These are phyloP conservation scores for Hypoxylon cercidicola DNA, from an alignment of 495 filamentous ascomycete species.

Conservation along the genomic window DNA sequence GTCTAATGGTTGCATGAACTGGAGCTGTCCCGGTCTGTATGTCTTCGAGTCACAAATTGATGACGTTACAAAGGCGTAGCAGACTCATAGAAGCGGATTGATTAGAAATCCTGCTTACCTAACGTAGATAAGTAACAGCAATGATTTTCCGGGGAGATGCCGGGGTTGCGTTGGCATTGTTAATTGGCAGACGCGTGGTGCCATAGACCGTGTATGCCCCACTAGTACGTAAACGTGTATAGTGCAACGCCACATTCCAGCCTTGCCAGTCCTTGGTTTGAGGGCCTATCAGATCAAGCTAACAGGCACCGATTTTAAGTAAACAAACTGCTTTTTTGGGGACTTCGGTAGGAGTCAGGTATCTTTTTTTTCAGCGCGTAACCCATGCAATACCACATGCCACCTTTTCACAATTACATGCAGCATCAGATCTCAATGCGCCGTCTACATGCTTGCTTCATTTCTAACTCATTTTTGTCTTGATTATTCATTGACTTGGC, in stretches of 20 bases:
- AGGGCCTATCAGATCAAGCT: conserved; percentile 23
- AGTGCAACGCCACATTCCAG: conserved; percentile 18
- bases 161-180: background rate
- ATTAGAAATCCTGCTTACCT: conserved; percentile 11
- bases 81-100: too few species aligned
- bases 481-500: conserved; percentile 4
- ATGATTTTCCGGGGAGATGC: conserved; percentile 3
- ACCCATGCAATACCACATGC: conserved; percentile 13
- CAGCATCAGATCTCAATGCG: conserved; percentile 8
- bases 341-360: conserved; percentile 24
- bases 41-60: background rate
- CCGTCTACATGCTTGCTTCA: conserved; percentile 22
- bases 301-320: conserved; percentile 39
- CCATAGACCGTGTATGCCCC: conserved; percentile 8
- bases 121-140: too few species aligned
- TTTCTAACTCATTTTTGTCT: conserved; percentile 5
- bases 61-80: conserved; percentile 11
- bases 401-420: conserved; percentile 17
- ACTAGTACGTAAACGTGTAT: conserved; percentile 28
- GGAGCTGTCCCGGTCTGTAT: too few species aligned
- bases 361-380: conserved; percentile 25
- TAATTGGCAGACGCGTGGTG: conserved; percentile 21
- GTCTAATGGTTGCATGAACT: background rate
- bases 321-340: conserved; percentile 49
- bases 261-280: conserved; percentile 14